These are phyloP conservation scores for Claviceps maximensis DNA, from an alignment of 2,329 filamentous ascomycete species.

Conservation along the genomic window DNA sequence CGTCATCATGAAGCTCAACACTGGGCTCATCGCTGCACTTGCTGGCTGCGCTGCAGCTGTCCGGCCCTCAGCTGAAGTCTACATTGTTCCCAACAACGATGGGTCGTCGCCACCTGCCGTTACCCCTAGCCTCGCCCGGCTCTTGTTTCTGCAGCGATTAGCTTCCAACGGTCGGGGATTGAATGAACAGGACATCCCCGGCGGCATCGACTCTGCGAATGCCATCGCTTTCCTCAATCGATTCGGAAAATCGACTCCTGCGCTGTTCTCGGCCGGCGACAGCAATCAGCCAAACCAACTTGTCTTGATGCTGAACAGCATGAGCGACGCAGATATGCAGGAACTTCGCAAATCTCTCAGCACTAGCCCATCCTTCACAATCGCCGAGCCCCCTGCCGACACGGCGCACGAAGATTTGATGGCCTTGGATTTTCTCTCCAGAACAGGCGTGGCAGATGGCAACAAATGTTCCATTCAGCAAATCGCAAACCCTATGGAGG, in stretches of 20 bases:
- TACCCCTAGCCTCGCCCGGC: conserved; percentile 39
- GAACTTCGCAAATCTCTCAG: conserved; percentile 26
- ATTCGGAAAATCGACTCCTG: conserved; percentile 39
- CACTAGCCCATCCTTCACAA: conserved; percentile 33
- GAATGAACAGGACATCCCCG: conserved; percentile 32
- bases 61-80: conserved; percentile 36
- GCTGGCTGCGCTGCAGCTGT: conserved; percentile 25
- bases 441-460: conserved; percentile 22
- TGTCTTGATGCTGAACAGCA: conserved; percentile 45
- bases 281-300: conserved; percentile 36
- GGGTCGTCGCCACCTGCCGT: conserved; percentile 26
- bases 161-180: conserved; percentile 33
- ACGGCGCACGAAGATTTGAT: conserved; percentile 29
- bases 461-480: conserved; percentile 25
- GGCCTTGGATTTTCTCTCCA: conserved; percentile 25
- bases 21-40: conserved; percentile 26
- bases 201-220: conserved; percentile 27
- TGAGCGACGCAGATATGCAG: conserved; percentile 32
- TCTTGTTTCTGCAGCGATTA: conserved; percentile 46
- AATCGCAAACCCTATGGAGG: conserved; percentile 28
- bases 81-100: conserved; percentile 30
- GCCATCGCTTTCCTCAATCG: conserved; percentile 44
- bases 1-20: conserved; percentile 29
- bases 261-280: conserved; percentile 33
- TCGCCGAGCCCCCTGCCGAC: conserved; percentile 30